Evolutionary conservation across 768 basidiomycete genomes (phyloP).

Genomic region (Xerocomellus amylosporus): DNA sequence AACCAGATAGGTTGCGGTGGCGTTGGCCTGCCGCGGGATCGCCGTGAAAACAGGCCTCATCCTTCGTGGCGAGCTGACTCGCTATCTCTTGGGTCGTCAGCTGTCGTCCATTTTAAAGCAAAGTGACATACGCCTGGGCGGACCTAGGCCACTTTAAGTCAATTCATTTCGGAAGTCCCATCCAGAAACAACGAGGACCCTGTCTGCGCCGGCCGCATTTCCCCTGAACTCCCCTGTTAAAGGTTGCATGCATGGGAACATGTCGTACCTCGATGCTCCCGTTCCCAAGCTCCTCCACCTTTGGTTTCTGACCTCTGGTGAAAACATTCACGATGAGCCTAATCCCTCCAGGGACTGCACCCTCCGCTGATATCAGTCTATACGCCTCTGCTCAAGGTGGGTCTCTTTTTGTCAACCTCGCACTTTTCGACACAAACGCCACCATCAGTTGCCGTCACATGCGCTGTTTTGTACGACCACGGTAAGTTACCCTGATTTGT

Average conservation of each 20-base stretch:
- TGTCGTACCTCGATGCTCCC: not conserved
- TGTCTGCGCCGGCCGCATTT: not conserved
- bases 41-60: not conserved
- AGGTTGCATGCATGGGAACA: not conserved
- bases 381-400: slow-evolving; percentile 26
- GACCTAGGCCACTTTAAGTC: slow-evolving; percentile 8
- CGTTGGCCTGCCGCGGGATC: not conserved
- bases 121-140: not conserved
- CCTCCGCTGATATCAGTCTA: slow-evolving; percentile 2
- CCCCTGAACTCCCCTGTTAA: slow-evolving; percentile 13
- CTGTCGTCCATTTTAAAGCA: not conserved
- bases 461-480: slow-evolving; percentile 30
- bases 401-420: not conserved
- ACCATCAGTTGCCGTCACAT: slow-evolving; percentile 27
- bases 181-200: slow-evolving; percentile 5
- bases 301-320: slow-evolving; percentile 1
- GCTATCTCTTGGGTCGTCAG: not conserved
- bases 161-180: slow-evolving; percentile 5
- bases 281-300: not conserved
- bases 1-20: not conserved
- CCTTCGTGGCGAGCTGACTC: not conserved
- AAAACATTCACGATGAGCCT: slow-evolving; percentile 22
- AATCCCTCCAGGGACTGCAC: slow-evolving; percentile 7
- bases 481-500: slow-evolving; percentile 7
- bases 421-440: not conserved